Conservation (phyloP, 148 eudicot species). For the Simmondsia chinensis region DNA sequence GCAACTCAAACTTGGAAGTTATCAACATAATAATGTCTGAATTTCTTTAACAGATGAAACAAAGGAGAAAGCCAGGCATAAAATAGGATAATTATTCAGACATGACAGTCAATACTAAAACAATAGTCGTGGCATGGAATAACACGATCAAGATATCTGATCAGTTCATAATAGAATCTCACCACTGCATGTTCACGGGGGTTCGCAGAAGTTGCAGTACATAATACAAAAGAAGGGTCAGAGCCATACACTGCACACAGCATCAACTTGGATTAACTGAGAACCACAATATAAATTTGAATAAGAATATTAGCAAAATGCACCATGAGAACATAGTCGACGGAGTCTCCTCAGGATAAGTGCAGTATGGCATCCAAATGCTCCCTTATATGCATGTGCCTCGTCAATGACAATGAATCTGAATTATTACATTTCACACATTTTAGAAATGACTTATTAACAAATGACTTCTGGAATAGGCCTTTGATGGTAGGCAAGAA, state of each 20-base stretch:
- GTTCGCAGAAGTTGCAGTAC: constrained; percentile 92
- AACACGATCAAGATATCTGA: not conserved
- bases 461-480: not conserved
- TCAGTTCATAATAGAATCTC: constrained; percentile 4
- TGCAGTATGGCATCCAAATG: constrained; percentile 94
- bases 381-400: constrained; percentile 89
- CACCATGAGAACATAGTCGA: constrained; percentile 92
- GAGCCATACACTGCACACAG: constrained; percentile 78
- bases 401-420: constrained; percentile 90
- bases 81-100: too few species aligned
- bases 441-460: constrained; percentile 3
- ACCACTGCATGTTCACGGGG: constrained; percentile 93
- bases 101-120: too few species aligned
- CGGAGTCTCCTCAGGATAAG: constrained; percentile 83
- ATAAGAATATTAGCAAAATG: too few species aligned
- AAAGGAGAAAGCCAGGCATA: not conserved
- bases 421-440: constrained; percentile 3
- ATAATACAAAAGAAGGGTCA: constrained; percentile 77
- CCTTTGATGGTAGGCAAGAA: too few species aligned
- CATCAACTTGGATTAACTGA: too few species aligned
- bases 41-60: not conserved
- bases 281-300: too few species aligned
- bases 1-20: too few species aligned
- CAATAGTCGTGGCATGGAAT: not conserved
- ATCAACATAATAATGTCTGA: too few species aligned